Conservation (phyloP, 2,329 filamentous ascomycete species). For the Rugonectria rugulosa region DNA sequence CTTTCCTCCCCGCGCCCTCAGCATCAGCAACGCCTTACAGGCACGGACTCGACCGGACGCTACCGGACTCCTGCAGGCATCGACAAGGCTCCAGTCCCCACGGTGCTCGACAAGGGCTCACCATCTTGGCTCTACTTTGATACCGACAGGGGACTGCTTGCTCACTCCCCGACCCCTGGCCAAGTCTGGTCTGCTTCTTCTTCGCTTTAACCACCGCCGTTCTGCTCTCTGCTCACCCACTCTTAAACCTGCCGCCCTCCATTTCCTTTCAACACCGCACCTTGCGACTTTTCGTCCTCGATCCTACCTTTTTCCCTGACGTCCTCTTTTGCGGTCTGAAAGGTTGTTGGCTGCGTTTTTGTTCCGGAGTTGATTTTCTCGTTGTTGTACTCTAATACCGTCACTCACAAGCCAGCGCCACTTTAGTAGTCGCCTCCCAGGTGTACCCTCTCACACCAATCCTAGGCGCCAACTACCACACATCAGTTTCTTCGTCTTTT, state of each 20-base stretch:
- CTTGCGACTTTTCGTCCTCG: slow-evolving; percentile 23
- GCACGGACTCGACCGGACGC: slow-evolving; percentile 24
- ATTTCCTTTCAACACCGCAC: slow-evolving; percentile 29
- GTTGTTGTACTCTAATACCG: slow-evolving; percentile 24
- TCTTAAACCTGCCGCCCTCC: slow-evolving; percentile 46
- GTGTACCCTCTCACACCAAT: neutral
- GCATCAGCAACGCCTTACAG: slow-evolving; percentile 31
- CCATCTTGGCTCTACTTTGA: slow-evolving; percentile 10
- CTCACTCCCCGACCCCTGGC: slow-evolving; percentile 34
- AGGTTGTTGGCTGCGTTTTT: slow-evolving; percentile 29
- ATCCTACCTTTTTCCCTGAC: slow-evolving; percentile 25
- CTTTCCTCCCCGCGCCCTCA: slow-evolving; percentile 14
- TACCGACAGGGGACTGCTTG: slow-evolving; percentile 23
- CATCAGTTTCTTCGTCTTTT: neutral
- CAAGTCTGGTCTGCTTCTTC: slow-evolving; percentile 36
- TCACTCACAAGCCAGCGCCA: neutral
- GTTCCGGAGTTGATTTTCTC: slow-evolving; percentile 25
- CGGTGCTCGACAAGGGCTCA: slow-evolving; percentile 27
- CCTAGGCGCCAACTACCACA: slow-evolving; percentile 6
- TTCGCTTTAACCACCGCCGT: slow-evolving; percentile 37
- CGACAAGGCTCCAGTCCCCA: slow-evolving; percentile 15
- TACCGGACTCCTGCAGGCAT: slow-evolving; percentile 19
- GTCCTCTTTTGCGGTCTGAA: slow-evolving; percentile 29
- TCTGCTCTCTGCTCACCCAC: slow-evolving; percentile 31
- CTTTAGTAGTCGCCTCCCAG: neutral